Base-by-base conservation (phyloP, 2,329 filamentous ascomycete genomes). In the Xylaria multiplex region DNA sequence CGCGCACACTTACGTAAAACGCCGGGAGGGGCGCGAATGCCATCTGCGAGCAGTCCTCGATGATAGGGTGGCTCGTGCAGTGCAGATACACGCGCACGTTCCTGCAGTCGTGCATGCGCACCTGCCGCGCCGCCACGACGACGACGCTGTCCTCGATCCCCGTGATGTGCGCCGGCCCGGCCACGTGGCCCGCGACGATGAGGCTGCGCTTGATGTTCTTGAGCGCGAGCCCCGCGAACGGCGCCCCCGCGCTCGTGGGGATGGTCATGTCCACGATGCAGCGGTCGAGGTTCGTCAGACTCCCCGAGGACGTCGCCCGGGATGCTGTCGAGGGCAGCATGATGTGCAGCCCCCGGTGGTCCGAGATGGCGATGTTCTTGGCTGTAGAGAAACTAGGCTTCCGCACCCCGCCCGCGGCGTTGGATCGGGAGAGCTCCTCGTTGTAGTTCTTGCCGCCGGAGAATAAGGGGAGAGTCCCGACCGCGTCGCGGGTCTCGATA, bases 41-140 rank as follows among this genome's bases (percentile, higher is more conserved):
- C 76, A 99, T 87, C 14, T 84, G 85, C 27, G 80, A 85, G 77
- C 95, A 98, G 71, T 96, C 91, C 79, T 99, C 96, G 69, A 99
- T 97, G 72, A 99, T 97, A 0, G 96, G 96, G 68, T 93, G 89
- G 73, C 92, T 96, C 1, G 84, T 83, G 75, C 92, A 94, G 70
- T 90, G 86, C 65, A 99, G 82, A 77, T 98, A 98, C 11, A 99
- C 85, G 70, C 93, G 88, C 42, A 96, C 91, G 67, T 93, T 86
- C 50, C 82, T 84, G 75, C 93, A 96, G 70, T 95, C 91, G 77
- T 99, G 96, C 82, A 99, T 95, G 24, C 96, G 88, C 73, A 97
- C 93, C 78, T 99, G 96, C n/a, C 91, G 86, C 59, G 92, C 91
- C 6, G 88, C 85, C 2, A 97, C 88, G 0, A 97, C 88, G 14